Evolutionary conservation across 1,139 yeast species (phyloP).

Genomic region (Yamadazyma siamensis): DNA sequence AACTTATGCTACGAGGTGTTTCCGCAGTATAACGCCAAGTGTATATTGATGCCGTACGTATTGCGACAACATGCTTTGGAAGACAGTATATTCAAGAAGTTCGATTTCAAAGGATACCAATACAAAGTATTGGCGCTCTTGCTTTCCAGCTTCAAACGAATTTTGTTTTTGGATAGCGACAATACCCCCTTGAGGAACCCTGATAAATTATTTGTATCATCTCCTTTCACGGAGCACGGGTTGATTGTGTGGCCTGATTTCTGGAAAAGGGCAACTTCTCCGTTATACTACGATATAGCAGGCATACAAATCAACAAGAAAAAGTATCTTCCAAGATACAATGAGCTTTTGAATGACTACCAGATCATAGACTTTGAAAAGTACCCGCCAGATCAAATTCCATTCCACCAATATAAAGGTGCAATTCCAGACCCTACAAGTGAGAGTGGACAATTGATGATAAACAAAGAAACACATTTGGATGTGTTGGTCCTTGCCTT

Average conservation of each 20-base stretch:
- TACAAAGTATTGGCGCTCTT: constrained; percentile 74
- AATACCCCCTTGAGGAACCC: constrained; percentile 62
- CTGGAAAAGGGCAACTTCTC: constrained; percentile 46
- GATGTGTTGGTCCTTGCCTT: constrained; percentile 63
- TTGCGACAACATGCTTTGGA: constrained; percentile 34
- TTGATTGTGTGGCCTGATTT: constrained; percentile 48
- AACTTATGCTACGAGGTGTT: constrained; percentile 62
- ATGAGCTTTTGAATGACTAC: constrained; percentile 20
- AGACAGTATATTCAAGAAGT: constrained; percentile 12
- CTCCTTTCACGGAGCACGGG: constrained; percentile 31
- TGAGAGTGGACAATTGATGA: constrained; percentile 79
- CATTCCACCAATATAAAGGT: constrained; percentile 66
- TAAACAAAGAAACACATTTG: constrained; percentile 63
- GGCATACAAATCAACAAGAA: constrained; percentile 24
- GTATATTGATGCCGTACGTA: constrained; percentile 40
- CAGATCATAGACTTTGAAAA: constrained; percentile 11
- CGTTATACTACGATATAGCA: constrained; percentile 38
- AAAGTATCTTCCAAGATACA: constrained; percentile 28
- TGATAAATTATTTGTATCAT: constrained; percentile 31
- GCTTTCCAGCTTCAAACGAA: constrained; percentile 73
- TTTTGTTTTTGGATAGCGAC: constrained; percentile 75
- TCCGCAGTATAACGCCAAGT: constrained; percentile 67
- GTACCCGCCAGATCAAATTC: constrained; percentile 28
- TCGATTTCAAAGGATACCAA: constrained; percentile 59
- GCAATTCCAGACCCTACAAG: constrained; percentile 78